Conservation (phyloP, 1,139 yeast genomes). For the Scheffersomyces illinoinensis region DNA sequence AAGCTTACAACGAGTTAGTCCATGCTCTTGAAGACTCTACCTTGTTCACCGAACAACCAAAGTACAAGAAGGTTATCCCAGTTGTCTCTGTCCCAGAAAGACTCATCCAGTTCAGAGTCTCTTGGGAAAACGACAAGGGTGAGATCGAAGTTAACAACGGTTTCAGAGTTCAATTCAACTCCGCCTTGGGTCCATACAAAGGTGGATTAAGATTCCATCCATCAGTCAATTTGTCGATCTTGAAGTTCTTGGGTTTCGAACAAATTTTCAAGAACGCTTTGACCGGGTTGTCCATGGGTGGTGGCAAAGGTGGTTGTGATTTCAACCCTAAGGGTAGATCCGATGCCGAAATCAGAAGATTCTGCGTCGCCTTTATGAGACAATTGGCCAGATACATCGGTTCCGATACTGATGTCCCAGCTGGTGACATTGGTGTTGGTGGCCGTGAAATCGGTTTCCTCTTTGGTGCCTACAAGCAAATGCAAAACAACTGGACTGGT, state of each 20-base stretch:
- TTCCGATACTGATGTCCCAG: slow-evolving; percentile 96
- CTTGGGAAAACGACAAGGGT: slow-evolving; percentile 97
- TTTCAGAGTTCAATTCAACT: slow-evolving; percentile 97
- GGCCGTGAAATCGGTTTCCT: slow-evolving; percentile 91
- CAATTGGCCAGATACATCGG: slow-evolving; percentile 96
- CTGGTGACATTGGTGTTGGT: slow-evolving; percentile 95
- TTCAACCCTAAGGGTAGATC: slow-evolving; percentile 96
- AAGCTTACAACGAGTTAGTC: slow-evolving; percentile 93
- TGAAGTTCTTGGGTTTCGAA: slow-evolving; percentile 96
- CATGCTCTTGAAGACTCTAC: slow-evolving; percentile 90
- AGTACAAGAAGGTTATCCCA: slow-evolving; percentile 84
- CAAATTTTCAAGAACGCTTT: slow-evolving; percentile 98
- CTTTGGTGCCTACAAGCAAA: slow-evolving; percentile 94
- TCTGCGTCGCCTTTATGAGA: slow-evolving; percentile 94
- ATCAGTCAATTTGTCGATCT: slow-evolving; percentile 88
- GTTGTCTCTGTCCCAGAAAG: slow-evolving; percentile 96
- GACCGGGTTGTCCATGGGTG: slow-evolving; percentile 97
- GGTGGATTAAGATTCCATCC: slow-evolving; percentile 99
- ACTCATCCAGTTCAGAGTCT: slow-evolving; percentile 92
- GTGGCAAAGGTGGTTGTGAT: slow-evolving; percentile 99
- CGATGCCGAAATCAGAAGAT: slow-evolving; percentile 92
- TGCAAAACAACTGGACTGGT: slow-evolving; percentile 95
- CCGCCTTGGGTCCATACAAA: slow-evolving; percentile 98
- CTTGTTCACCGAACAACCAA: slow-evolving; percentile 84
- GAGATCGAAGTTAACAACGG: slow-evolving; percentile 93